Evolutionary conservation across 2,329 filamentous ascomycete genomes (phyloP).

Genomic region (Alternaria consortialis): DNA sequence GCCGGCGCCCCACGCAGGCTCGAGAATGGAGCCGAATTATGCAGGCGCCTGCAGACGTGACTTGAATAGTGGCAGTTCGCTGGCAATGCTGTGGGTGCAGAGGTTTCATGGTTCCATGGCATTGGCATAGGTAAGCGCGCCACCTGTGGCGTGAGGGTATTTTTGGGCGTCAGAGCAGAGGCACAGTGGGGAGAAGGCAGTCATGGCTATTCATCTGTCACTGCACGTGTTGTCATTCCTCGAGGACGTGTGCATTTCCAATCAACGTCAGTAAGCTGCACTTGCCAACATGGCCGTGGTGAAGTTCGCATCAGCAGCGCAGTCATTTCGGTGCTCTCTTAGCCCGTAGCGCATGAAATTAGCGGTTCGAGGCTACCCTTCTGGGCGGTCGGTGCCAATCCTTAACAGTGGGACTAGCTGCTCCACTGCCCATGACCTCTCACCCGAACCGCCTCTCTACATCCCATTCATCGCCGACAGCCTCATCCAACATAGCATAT

Average conservation of each 20-base stretch:
- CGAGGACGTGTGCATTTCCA: no score
- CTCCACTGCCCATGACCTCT: constrained; percentile 32
- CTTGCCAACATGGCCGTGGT: not conserved
- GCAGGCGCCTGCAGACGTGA: not conserved
- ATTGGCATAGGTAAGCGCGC: constrained; percentile 1
- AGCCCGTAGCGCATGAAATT: constrained; percentile 23
- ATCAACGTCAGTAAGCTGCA: not conserved
- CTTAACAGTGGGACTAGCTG: constrained; percentile 12
- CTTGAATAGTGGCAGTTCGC: not conserved
- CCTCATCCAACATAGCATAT: constrained; percentile 40
- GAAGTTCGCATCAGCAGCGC: not conserved
- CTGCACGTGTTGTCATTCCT: not conserved
- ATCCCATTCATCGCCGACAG: constrained; percentile 39
- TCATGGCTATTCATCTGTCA: not conserved
- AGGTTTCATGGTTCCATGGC: constrained; percentile 2
- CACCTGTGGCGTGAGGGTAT: not conserved
- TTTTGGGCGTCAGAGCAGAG: not conserved
- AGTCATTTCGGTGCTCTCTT: constrained; percentile 1
- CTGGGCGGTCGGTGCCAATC: constrained; percentile 11
- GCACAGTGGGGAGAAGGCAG: not conserved
- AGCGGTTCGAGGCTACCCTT: constrained; percentile 23
- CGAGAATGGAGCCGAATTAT: constrained; percentile 2
- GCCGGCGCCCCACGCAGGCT: constrained; percentile 11
- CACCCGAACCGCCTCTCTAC: constrained; percentile 28
- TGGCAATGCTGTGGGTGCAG: not conserved